Evolutionary conservation across 495 filamentous ascomycete species (phyloP), one percentile per base, ranked within the genome.

Genomic region (Neurospora sp.): DNA sequence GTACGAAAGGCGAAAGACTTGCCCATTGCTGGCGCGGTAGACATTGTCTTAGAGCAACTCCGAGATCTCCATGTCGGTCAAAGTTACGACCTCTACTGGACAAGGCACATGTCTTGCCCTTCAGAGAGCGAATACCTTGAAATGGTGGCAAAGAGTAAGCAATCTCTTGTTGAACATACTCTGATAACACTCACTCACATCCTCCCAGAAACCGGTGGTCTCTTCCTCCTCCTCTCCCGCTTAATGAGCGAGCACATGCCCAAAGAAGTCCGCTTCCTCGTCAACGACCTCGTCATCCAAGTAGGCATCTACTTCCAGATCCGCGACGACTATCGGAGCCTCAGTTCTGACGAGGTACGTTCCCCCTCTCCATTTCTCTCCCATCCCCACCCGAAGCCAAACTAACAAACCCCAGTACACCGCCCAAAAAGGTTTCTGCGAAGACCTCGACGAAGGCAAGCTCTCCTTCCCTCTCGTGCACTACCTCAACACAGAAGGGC

Each of bases 81-180:
- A 76, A 92, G 94, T 42, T 93, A 95, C 89, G 94, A 97, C 75
- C 84, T 97, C 46, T 93, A 91, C 81, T 97, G 94, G 94, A 88
- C 93, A 12, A 91, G 94, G 77, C 92, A 91, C 9, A 80, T 95
- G 73, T 92, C 88, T 35, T 94, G 92, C 77, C 94, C 94, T 16
- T 91, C 85, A 20, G 92, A 94, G 77, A 91, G 92, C 69, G 94
- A 97, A 74, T 97, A 97, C 80, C 83, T 97, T 4, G 92, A 95
- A 76, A 97, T 97, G 94, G 92, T 97, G 12, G 90, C 88, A 69
- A 94, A 94, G 79, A 96, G 77, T 78, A 68, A 69, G 78, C 61
- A 1, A 10, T 0, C 12, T 0, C 31, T 40, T 59, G 0, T 6
- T 11, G 11, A 0, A 7, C 0, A 11, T 1, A 22, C 0, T 20